These are phyloP conservation scores for Pouteria glomerata DNA, from an alignment of 148 eudicot species.

Conservation along the genomic window DNA sequence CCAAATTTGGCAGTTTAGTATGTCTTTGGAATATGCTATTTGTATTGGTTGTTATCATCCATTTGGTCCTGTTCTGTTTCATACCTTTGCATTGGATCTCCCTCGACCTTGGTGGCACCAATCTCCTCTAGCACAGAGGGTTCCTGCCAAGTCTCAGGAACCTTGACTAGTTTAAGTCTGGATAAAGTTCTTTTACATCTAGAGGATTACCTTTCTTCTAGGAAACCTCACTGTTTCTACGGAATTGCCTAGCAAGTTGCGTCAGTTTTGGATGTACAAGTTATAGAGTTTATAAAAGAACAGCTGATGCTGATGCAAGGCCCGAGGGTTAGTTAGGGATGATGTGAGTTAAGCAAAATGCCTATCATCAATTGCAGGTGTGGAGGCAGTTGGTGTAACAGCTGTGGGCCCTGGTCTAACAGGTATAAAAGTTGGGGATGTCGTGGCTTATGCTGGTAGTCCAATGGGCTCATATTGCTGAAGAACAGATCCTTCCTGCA, in stretches of 20 bases:
- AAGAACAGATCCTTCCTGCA: constrained; percentile 89
- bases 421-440: constrained; percentile 65
- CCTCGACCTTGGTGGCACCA: no score
- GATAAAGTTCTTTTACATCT: no score
- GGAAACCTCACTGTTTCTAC: no score
- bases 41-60: background rate
- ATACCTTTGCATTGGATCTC: background rate
- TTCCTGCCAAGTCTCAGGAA: no score
- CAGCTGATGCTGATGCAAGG: no score
- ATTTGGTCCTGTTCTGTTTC: background rate
- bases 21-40: background rate
- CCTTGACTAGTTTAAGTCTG: no score
- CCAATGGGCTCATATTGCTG: constrained; percentile 86
- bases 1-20: background rate
- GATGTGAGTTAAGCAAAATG: background rate
- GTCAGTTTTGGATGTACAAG: no score
- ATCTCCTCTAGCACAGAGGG: background rate
- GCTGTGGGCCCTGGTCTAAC: constrained; percentile 86
- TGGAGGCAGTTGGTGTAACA: constrained; percentile 82
- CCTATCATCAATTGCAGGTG: constrained; percentile 32
- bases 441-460: constrained; percentile 68
- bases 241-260: no score
- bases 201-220: no score
- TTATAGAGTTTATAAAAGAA: no score
- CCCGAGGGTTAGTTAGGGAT: background rate